Evolutionary conservation across 495 filamentous ascomycete species (phyloP).

Genomic region (Penicillium arizonense): DNA sequence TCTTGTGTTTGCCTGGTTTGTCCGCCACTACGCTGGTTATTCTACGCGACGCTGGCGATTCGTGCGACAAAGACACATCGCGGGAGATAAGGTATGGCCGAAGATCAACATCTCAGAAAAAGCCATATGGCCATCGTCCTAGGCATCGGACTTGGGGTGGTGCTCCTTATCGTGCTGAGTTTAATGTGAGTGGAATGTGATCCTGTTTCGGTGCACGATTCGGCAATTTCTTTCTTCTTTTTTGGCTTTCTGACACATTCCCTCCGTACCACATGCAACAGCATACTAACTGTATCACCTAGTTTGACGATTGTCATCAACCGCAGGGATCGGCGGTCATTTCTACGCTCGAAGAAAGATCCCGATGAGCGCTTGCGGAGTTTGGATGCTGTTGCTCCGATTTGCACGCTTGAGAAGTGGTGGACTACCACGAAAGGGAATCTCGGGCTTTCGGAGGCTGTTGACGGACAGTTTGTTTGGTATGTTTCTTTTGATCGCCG

Average conservation of each 20-base stretch:
- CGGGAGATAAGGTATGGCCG: slow-evolving; percentile 11
- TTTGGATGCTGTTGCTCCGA: slow-evolving; percentile 40
- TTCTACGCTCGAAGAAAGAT: slow-evolving; percentile 24
- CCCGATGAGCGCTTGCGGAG: slow-evolving; percentile 36
- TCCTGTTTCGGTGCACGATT: background rate
- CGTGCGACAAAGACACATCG: slow-evolving; percentile 10
- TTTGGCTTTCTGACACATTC: slow-evolving; percentile 1
- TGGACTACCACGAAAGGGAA: slow-evolving; percentile 37
- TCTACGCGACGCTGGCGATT: background rate
- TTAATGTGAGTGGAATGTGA: slow-evolving; percentile 29
- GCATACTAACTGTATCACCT: slow-evolving; percentile 1
- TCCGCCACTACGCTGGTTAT: background rate
- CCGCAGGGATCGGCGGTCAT: slow-evolving; percentile 30
- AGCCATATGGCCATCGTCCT: slow-evolving; percentile 39
- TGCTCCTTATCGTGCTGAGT: slow-evolving; percentile 35
- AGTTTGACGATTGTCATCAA: slow-evolving; percentile 40
- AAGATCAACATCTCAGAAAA: slow-evolving; percentile 20
- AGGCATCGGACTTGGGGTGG: slow-evolving; percentile 39
- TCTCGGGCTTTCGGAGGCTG: slow-evolving; percentile 33
- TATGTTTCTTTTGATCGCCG: slow-evolving; percentile 14
- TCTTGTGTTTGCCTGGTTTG: background rate
- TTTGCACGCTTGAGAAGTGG: slow-evolving; percentile 44
- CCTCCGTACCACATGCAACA: background rate
- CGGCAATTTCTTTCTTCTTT: background rate
- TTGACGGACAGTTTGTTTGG: slow-evolving; percentile 45